Percentiles rank a stretch among this genome's conserved stretches.
phyloP scores from a whole-genome alignment of 208 protist species.

The Wallacemonas sp. region DNA sequence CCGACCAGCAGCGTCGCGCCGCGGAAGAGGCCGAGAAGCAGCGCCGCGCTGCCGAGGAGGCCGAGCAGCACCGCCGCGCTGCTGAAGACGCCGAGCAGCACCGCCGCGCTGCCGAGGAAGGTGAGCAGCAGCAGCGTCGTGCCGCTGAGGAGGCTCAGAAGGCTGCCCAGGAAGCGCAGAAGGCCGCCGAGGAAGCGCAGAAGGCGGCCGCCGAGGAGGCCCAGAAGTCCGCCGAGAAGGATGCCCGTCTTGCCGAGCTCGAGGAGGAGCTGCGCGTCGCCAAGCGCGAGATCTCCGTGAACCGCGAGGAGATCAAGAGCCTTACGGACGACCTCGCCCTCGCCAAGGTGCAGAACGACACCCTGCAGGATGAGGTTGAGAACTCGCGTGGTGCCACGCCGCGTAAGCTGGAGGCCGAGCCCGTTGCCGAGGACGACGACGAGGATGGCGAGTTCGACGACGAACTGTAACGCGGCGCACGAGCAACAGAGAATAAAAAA shows the following conservation, averaged over 20 bases:
- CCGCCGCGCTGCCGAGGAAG: too few relatives aligned
- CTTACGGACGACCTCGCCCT: conserved; percentile 16
- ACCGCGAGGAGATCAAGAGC: conserved; percentile 22
- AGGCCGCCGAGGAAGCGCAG: conserved; percentile 10
- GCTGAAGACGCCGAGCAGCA: conserved; percentile 19
- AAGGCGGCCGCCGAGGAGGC: conserved; percentile 17
- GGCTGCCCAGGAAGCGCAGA: too few relatives aligned
- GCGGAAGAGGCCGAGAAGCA: not conserved
- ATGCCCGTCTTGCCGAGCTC: not conserved
- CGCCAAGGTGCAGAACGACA: conserved; percentile 1
- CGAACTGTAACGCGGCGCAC: conserved; percentile 4
- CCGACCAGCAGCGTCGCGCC: too few relatives aligned
- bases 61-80: conserved; percentile 14
- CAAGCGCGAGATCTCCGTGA: conserved; percentile 18
- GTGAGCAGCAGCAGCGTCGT: too few relatives aligned
- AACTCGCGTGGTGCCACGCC: not conserved
- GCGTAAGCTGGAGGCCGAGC: not conserved
- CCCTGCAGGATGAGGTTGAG: not conserved
- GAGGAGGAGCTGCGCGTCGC: conserved; percentile 19
- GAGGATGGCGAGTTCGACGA: conserved; percentile 13
- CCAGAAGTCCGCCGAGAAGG: conserved; percentile 17
- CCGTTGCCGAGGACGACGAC: conserved; percentile 8
- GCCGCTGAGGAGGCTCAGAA: too few relatives aligned
- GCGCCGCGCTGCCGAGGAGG: conserved; percentile 12
- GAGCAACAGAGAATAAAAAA: not conserved